Evolutionary conservation across 495 filamentous ascomycete species (phyloP).

Genomic region (Gamarada debralockiae): DNA sequence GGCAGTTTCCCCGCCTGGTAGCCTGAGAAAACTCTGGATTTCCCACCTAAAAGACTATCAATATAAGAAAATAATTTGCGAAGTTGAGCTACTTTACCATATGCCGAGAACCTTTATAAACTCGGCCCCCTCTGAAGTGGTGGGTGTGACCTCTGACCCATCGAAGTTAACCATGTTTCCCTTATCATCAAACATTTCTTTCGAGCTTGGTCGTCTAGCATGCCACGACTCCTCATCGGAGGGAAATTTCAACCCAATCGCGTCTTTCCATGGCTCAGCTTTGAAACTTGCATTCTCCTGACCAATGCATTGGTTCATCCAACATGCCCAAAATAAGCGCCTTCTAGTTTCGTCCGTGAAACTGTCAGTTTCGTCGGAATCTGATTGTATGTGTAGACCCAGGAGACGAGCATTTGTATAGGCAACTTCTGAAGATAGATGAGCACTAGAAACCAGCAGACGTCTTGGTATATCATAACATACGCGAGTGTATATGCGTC

Average conservation of each 20-base stretch:
- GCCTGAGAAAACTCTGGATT: conserved; percentile 8
- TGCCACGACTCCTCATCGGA: conserved; percentile 11
- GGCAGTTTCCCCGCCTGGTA: not conserved
- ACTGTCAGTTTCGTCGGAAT: not conserved
- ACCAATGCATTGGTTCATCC: conserved; percentile 15
- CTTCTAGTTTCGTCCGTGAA: conserved; percentile 5
- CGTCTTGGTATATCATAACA: not conserved
- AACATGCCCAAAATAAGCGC: conserved; percentile 14
- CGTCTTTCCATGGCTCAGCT: conserved; percentile 12
- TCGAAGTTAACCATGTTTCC: conserved; percentile 3
- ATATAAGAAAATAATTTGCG: not conserved
- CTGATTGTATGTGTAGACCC: not conserved
- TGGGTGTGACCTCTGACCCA: not conserved
- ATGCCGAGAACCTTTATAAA: conserved; percentile 10
- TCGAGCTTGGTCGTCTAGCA: conserved; percentile 2
- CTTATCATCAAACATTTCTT: conserved; percentile 12
- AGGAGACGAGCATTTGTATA: conserved; percentile 12
- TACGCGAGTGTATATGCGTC: conserved; percentile 12
- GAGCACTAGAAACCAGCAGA: not conserved
- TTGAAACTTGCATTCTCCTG: conserved; percentile 14
- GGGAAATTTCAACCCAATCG: conserved; percentile 9
- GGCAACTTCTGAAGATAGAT: conserved; percentile 5
- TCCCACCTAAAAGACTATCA: conserved; percentile 10
- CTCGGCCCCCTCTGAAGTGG: conserved; percentile 1
- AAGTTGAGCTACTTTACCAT: conserved; percentile 9